Evolutionary conservation across 176 grass and related monocot genomes (phyloP), one percentile per base, ranked within the genome.

Genomic region (Oryza glaberrima): DNA sequence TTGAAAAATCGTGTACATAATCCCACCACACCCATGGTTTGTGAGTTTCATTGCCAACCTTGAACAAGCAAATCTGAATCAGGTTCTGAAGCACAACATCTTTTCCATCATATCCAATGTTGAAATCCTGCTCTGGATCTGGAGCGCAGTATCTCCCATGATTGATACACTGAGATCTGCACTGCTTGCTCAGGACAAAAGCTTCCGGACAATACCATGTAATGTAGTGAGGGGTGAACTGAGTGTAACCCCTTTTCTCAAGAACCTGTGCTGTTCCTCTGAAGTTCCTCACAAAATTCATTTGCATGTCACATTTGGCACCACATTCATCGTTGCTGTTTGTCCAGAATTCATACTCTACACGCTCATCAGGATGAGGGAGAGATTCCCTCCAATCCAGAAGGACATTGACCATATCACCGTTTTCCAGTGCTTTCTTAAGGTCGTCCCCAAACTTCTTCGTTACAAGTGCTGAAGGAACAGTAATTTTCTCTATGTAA

Each of bases 1-100:
- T 84, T 30, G 94, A 81, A 67, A 97, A 97, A 32, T 97, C 94
- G 35, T 92, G 92, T 67, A 94, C 94, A 74, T 97, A 97, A 65
- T 97, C 94, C 94, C 94, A 97, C 94, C 94, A 97, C 75, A 97
- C 45, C 94, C 94, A 97, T 0, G 94, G 94, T 25, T 84, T 97
- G 30, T 60, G 84, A 63, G 66, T 97, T 46, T 92, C 91, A 72
- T 92, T 94, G 4, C 87, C 94, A 4, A 94, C 87, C 65, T 65
- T 94, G 84, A 92, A 97, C 5, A 93, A 69, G 40, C 94, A 97
- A 16, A 97, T 83, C 75, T 97, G 94, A 26, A 88, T 69, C n/a
- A 97, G 35, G 48, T 97, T 97, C 80, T 94, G 91, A 35, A 94
- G 41, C 60, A 97, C 94, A 13, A 97, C 94, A 66, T 97, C 94